These are phyloP conservation scores for Hortaea werneckii DNA, from an alignment of 2,329 filamentous ascomycete species.

Conservation along the genomic window DNA sequence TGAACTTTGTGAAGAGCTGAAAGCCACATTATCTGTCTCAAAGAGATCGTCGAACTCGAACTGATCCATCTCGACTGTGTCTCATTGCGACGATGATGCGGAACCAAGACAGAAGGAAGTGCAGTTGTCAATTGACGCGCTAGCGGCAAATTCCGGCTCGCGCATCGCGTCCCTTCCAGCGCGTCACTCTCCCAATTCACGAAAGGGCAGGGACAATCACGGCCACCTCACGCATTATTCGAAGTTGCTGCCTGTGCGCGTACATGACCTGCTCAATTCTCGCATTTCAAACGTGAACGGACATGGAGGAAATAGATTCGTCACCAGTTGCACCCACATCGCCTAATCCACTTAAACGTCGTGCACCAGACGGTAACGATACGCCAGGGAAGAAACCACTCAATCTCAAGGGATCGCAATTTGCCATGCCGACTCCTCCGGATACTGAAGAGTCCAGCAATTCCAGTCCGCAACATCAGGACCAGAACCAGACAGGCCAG, in stretches of 20 bases:
- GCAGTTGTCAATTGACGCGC: too few species aligned
- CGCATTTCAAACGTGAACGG: background rate
- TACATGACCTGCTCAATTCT: too few species aligned
- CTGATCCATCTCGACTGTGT: slow-evolving; percentile 10
- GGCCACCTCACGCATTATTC: too few species aligned
- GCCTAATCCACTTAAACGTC: slow-evolving; percentile 18
- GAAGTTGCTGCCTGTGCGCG: too few species aligned
- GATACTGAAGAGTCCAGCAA: slow-evolving; percentile 24
- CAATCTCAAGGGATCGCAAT: slow-evolving; percentile 24
- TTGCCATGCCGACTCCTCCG: slow-evolving; percentile 25
- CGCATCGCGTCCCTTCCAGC: too few species aligned
- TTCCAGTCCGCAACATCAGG: slow-evolving; percentile 14
- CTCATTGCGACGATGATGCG: too few species aligned
- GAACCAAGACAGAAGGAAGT: too few species aligned
- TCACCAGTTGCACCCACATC: slow-evolving; percentile 11
- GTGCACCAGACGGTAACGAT: background rate
- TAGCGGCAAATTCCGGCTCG: too few species aligned
- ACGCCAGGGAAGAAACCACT: slow-evolving; percentile 17
- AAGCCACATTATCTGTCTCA: slow-evolving; percentile 9
- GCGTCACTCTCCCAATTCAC: too few species aligned
- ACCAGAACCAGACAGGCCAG: slow-evolving; percentile 3
- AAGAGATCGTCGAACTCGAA: slow-evolving; percentile 20
- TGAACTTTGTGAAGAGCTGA: slow-evolving; percentile 15
- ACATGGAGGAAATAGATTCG: slow-evolving; percentile 23
- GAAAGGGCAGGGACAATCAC: too few species aligned